Evolutionary conservation across 257 asterid genomes (phyloP), one percentile per base, ranked within the genome.

Genomic region (Solanum bukasovii): DNA sequence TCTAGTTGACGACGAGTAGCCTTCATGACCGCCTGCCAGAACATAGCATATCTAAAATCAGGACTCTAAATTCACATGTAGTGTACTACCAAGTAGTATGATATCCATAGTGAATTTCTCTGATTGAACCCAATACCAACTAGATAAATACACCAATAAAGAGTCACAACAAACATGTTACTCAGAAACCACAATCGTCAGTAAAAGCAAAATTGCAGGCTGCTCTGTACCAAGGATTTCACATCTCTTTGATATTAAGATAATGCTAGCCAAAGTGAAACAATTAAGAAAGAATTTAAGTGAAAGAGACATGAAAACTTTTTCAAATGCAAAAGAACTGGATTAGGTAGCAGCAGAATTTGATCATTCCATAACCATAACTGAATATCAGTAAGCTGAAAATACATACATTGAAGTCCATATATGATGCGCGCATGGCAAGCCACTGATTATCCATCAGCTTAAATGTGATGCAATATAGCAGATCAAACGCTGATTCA

Each of bases 381-480:
- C 85, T 29, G 33, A 79, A 46, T 81, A 29, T 9, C 40, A 46
- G 85, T 20, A 81, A 81, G 70, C 68, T 14, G 21, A 74, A 87
- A 35, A 44, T 20, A 89, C 98, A 89, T 93, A 95, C 99, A 90
- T 97, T 97, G 90, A 96, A 96, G 89, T 97, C 99, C 99, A 97
- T 97, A 94, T 97, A 97, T 27, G 99, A 97, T 77, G 99, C 99
- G 90, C 89, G 98, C 99, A 97, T 97, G 88, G 94, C 92, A 34
- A 97, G 99, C 99, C 99, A 97, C 88, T 94, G 98, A 56, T 94
- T 92, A 90, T 97, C 99, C 99, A 97, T 97, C 92, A 97, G 95
- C 98, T 96, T 96, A 94, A 97, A 97, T 56, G 99, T 89, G 92
- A 97, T 95, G 89, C 99, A 97, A 86, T 97, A 97, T 56, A 97